A percentile compares a stretch with the other conserved stretches of the same genome.
phyloP scores from a whole-genome alignment of 495 filamentous ascomycete genomes.

The Podospora appendiculata region DNA sequence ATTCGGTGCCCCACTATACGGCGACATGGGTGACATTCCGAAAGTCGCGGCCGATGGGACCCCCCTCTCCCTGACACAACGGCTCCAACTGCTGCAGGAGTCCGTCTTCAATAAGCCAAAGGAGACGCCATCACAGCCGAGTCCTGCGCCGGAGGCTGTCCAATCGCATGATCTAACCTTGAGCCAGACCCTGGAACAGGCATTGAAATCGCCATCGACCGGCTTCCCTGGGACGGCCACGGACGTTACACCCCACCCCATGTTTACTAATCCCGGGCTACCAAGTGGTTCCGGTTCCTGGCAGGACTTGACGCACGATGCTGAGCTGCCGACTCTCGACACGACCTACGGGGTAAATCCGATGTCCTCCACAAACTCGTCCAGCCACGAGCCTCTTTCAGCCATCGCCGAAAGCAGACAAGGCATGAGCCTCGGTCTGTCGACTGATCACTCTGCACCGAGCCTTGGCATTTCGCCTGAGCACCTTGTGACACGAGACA shows the following conservation, averaged over 20 bases:
- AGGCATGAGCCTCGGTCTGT: not conserved
- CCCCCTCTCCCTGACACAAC: not conserved
- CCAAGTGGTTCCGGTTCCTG: not conserved
- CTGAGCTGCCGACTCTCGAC: conserved; percentile 2
- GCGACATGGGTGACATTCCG: no score
- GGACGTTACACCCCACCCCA: not conserved
- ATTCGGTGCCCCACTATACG: no score
- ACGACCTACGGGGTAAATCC: not conserved
- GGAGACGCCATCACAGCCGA: not conserved
- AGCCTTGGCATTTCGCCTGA: not conserved
- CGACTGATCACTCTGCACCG: not conserved
- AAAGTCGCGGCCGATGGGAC: no score
- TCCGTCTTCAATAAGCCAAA: not conserved
- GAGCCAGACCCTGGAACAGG: not conserved
- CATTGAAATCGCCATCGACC: conserved; percentile 5
- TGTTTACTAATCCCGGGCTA: not conserved
- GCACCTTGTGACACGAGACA: not conserved
- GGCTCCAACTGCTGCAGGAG: conserved; percentile 12
- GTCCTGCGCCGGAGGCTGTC: not conserved
- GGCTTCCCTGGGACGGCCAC: conserved; percentile 1
- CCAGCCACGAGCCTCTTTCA: conserved; percentile 3
- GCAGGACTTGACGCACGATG: not conserved
- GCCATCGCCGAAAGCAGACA: conserved; percentile 4
- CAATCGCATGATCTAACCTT: not conserved
- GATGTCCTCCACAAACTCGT: not conserved